Conservation (phyloP, 1,284 basidiomycete genomes). For the Cystobasidium sp. region DNA sequence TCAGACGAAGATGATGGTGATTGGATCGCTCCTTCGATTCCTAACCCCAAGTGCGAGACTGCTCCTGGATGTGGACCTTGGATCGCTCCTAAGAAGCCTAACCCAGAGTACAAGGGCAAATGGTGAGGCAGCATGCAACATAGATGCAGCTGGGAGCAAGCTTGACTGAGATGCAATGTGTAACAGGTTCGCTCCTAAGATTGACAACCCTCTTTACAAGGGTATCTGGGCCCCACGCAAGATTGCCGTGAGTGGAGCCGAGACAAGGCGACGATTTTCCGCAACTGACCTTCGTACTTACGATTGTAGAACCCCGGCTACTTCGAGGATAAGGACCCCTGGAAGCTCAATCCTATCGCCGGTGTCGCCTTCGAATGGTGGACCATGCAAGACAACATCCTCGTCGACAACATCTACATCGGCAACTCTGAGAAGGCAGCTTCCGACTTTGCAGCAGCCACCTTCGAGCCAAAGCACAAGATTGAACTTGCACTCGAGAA, state of each 20-base stretch:
- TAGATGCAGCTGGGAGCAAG: background rate
- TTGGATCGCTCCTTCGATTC: conserved; percentile 86
- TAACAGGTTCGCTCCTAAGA: conserved; percentile 68
- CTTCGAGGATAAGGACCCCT: conserved; percentile 86
- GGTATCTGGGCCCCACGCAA: conserved; percentile 88
- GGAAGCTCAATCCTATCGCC: conserved; percentile 83
- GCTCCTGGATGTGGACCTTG: conserved; percentile 88
- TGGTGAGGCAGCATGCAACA: conserved; percentile 65
- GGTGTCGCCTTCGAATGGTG: conserved; percentile 79
- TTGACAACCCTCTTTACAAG: conserved; percentile 97
- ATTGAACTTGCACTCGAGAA: conserved; percentile 58
- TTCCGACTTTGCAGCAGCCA: conserved; percentile 76
- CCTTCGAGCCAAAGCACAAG: conserved; percentile 78
- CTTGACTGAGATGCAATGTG: background rate
- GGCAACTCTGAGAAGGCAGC: conserved; percentile 85
- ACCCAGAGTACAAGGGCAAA: conserved; percentile 79
- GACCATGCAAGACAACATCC: conserved; percentile 98
- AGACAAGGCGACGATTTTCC: conserved; percentile 49
- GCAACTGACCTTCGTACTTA: background rate
- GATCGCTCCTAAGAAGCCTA: conserved; percentile 73
- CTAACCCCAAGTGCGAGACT: conserved; percentile 84
- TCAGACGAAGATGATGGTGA: conserved; percentile 99
- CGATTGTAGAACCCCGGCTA: conserved; percentile 72
- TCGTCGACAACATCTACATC: conserved; percentile 76
- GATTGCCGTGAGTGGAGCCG: conserved; percentile 65